These are phyloP conservation scores for Ustilago vetiveriae DNA, from an alignment of 1,284 basidiomycete species.

Conservation along the genomic window DNA sequence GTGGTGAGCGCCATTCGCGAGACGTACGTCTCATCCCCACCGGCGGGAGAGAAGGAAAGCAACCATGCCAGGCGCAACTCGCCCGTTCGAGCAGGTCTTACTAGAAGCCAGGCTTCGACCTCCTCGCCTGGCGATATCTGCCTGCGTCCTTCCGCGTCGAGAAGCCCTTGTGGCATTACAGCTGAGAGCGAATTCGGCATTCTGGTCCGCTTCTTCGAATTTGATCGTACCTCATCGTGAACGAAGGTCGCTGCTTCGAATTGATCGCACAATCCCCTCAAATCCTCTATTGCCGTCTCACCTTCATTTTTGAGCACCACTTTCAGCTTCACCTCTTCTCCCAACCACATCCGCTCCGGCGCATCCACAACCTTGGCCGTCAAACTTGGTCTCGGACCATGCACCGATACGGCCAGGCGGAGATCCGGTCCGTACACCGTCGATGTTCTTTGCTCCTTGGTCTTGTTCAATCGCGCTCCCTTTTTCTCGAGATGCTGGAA, in stretches of 20 bases:
- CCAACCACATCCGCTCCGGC: conserved; percentile 14
- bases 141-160: not conserved
- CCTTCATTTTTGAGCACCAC: conserved; percentile 36
- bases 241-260: conserved; percentile 20
- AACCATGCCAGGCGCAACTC: conserved; percentile 23
- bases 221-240: conserved; percentile 18
- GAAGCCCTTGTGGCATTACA: not conserved
- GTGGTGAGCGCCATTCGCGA: conserved; percentile 25
- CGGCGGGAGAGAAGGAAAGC: conserved; percentile 17
- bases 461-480: conserved; percentile 68
- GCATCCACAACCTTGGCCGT: conserved; percentile 14
- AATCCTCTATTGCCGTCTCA: conserved; percentile 5
- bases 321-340: conserved; percentile 14
- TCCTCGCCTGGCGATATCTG: conserved; percentile 34
- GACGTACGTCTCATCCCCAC: conserved; percentile 33
- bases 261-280: conserved; percentile 32
- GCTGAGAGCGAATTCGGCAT: conserved; percentile 63
- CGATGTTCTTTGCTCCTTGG: conserved; percentile 67
- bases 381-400: conserved; percentile 27
- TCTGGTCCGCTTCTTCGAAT: not conserved
- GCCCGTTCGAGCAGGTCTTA: conserved; percentile 15
- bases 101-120: conserved; percentile 4
- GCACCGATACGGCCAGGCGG: conserved; percentile 66
- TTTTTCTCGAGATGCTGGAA: conserved; percentile 67
- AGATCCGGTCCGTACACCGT: conserved; percentile 69